These are phyloP conservation scores for Arabidopsis hybrid DNA, from an alignment of 441 rosid species.

Conservation along the genomic window DNA sequence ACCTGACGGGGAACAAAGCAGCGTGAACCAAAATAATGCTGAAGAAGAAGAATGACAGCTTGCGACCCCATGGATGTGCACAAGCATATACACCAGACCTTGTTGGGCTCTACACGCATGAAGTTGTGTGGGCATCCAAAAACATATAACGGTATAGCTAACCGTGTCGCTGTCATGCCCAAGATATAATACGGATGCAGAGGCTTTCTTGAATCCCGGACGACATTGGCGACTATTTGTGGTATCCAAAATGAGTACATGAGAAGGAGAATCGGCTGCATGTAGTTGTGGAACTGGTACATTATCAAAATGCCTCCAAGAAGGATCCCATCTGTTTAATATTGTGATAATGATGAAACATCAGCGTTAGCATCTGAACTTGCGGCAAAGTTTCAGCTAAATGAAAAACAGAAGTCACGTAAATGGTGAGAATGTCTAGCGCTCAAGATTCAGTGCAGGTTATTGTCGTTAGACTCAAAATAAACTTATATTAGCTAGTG, in stretches of 20 bases:
- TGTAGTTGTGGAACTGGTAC: constrained; percentile 88
- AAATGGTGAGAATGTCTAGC: background rate
- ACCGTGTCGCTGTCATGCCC: constrained; percentile 89
- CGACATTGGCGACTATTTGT: constrained; percentile 79
- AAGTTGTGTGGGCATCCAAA: constrained; percentile 98
- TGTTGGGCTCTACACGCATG: constrained; percentile 90
- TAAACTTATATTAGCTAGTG: constrained; percentile 4
- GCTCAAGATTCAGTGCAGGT: background rate
- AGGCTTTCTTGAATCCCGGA: constrained; percentile 95
- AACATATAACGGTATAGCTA: constrained; percentile 84
- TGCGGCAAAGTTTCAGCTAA: background rate
- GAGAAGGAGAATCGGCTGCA: constrained; percentile 83
- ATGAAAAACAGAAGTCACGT: background rate
- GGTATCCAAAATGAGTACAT: constrained; percentile 97
- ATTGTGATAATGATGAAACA: constrained; percentile 24
- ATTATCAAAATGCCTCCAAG: constrained; percentile 96
- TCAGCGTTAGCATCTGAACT: constrained; percentile 24
- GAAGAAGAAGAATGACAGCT: constrained; percentile 88
- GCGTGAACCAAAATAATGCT: constrained; percentile 93
- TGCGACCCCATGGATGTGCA: constrained; percentile 77
- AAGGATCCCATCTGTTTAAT: constrained; percentile 90
- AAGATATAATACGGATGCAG: constrained; percentile 92
- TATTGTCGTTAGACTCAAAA: background rate
- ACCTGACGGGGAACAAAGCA: constrained; percentile 99
- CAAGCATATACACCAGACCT: constrained; percentile 81